Percentiles rank a stretch among this genome's conserved stretches.
These are phyloP conservation scores for Yamagishiella unicocca DNA, from an alignment of 139 green algal genomes.

Conservation along the genomic window DNA sequence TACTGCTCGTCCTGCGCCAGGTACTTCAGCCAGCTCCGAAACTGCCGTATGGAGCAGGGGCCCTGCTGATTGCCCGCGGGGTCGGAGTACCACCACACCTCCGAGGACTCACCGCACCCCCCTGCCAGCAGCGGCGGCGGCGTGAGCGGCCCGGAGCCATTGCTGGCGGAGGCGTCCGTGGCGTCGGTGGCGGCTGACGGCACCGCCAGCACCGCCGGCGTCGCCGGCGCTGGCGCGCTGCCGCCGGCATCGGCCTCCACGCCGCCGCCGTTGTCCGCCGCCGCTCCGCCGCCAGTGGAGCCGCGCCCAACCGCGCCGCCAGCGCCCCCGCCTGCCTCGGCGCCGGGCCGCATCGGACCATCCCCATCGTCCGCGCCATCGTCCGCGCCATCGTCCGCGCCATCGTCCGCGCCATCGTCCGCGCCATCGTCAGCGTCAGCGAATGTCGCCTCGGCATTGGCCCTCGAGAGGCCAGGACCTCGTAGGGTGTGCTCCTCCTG, in stretches of 20 bases:
- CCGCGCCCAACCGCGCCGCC: too few species aligned
- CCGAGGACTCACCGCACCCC: background rate
- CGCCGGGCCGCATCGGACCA: too few species aligned
- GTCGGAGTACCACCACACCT: constrained; percentile 50
- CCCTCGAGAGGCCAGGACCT: too few species aligned
- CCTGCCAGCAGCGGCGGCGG: too few species aligned
- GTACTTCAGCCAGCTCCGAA: constrained; percentile 50
- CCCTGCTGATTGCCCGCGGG: constrained; percentile 43
- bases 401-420: background rate
- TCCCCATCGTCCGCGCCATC: background rate
- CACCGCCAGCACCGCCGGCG: background rate
- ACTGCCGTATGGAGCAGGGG: constrained; percentile 51
- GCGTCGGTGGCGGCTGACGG: background rate
- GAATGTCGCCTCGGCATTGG: too few species aligned
- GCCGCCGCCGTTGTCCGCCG: background rate
- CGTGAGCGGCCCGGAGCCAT: background rate
- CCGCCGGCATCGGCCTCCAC: background rate
- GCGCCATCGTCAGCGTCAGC: background rate
- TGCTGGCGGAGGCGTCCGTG: background rate
- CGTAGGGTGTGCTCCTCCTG: too few species aligned
- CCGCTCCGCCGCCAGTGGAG: background rate
- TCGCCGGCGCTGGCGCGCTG: background rate
- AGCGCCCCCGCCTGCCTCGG: background rate
- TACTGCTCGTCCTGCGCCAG: constrained; percentile 37
- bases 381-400: background rate